phyloP scores from a whole-genome alignment of 2,329 filamentous ascomycete genomes.

The Sphaerulina vaccinii region DNA sequence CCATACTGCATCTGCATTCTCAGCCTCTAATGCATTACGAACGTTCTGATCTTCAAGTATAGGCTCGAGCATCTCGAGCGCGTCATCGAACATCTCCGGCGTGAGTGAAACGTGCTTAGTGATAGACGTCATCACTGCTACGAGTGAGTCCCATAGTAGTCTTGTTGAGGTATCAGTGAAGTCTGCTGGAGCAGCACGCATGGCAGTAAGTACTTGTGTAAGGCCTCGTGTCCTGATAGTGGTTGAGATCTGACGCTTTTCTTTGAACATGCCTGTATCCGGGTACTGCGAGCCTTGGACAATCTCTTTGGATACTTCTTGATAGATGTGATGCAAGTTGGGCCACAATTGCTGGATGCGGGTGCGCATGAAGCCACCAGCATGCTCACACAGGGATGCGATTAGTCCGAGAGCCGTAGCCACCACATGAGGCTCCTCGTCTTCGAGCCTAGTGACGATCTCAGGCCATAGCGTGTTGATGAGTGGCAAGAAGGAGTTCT shows the following conservation, averaged over 20 bases:
- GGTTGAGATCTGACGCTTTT: background rate
- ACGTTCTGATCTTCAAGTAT: conserved; percentile 45
- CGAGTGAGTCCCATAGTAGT: conserved; percentile 64
- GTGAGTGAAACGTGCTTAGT: conserved; percentile 63
- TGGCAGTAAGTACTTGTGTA: conserved; percentile 21
- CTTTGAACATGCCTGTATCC: background rate
- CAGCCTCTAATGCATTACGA: conserved; percentile 57
- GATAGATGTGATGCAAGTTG: conserved; percentile 29
- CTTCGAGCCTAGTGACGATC: conserved; percentile 65
- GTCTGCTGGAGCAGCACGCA: conserved; percentile 24
- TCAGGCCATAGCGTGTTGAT: conserved; percentile 92
- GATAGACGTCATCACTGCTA: conserved; percentile 60
- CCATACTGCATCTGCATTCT: conserved; percentile 79
- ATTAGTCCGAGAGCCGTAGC: conserved; percentile 70
- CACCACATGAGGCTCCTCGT: conserved; percentile 66
- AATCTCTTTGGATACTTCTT: conserved; percentile 13
- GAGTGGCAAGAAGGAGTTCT: conserved; percentile 81
- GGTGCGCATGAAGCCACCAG: conserved; percentile 76
- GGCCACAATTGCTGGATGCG: conserved; percentile 74
- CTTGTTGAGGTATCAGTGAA: conserved; percentile 58
- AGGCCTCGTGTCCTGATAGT: conserved; percentile 2
- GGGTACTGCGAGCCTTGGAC: conserved; percentile 8
- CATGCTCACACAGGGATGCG: conserved; percentile 64
- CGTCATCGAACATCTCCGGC: conserved; percentile 69
- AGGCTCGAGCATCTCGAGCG: conserved; percentile 59